A percentile compares a stretch with the other conserved stretches of the same genome.
Conservation (phyloP, 371 early-diverging fungal species). For the Mucor plumbeus region DNA sequence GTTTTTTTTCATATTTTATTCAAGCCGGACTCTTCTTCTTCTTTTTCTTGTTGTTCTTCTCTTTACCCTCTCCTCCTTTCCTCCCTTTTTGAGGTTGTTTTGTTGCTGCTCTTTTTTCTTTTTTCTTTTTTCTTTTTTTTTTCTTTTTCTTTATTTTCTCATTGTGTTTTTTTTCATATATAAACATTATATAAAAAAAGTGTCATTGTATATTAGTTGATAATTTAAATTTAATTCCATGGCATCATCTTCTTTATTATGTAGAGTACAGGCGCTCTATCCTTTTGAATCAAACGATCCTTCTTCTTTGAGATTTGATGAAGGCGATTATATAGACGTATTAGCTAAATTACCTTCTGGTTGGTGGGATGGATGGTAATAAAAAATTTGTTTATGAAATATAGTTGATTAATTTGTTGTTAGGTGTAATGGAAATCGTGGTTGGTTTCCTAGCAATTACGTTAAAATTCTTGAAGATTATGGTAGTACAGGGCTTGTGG, state of each 20-base stretch:
- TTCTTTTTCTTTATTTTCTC: conserved; percentile 1
- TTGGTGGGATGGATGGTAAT: conserved; percentile 89
- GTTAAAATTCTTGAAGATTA: conserved; percentile 61
- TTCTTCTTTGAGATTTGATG: conserved; percentile 65
- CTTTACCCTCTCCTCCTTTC: background rate
- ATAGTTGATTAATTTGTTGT: background rate
- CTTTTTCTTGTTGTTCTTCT: background rate
- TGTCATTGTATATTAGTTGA: background rate
- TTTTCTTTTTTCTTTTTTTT: conserved; percentile 2
- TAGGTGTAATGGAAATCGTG: conserved; percentile 57
- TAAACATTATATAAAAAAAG: background rate
- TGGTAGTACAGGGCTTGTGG: conserved; percentile 28
- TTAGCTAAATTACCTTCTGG: conserved; percentile 82
- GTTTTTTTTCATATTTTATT: background rate
- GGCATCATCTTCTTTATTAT: conserved; percentile 29
- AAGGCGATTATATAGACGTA: conserved; percentile 87
- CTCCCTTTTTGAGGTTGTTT: background rate
- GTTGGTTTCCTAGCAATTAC: conserved; percentile 88
- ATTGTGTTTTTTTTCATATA: conserved; percentile 7
- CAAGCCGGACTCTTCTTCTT: background rate
- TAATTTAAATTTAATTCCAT: conserved; percentile 6
- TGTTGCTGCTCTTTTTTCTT: conserved; percentile 5
- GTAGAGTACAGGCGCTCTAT: conserved; percentile 72
- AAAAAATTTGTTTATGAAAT: background rate
- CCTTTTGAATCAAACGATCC: conserved; percentile 79